phyloP scores from a whole-genome alignment of 192 early-diverging fungal species.

The Backusella morwellensis region DNA sequence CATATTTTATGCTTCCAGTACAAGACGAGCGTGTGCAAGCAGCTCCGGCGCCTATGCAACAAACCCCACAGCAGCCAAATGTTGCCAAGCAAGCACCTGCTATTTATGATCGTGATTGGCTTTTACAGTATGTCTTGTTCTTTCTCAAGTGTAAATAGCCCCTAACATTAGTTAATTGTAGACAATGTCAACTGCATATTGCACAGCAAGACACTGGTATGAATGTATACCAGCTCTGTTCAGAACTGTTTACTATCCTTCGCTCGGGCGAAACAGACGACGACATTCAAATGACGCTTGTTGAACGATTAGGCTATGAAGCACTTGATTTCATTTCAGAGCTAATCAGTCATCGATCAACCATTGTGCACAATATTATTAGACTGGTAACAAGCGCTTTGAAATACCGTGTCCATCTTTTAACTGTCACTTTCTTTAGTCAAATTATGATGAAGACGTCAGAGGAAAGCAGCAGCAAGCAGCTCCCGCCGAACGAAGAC shows the following conservation, averaged over 20 bases:
- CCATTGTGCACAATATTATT: constrained; percentile 64
- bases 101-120: constrained; percentile 50
- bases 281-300: constrained; percentile 61
- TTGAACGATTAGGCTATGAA: constrained; percentile 74
- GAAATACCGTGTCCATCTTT: background rate
- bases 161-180: constrained; percentile 16
- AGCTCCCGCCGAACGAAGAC: constrained; percentile 31
- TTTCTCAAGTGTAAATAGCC: background rate
- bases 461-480: constrained; percentile 10
- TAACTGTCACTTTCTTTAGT: constrained; percentile 16
- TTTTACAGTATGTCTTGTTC: constrained; percentile 38
- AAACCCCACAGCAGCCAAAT: background rate
- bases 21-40: background rate
- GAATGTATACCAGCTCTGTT: constrained; percentile 57
- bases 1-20: background rate
- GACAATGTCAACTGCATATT: constrained; percentile 56
- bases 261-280: constrained; percentile 58
- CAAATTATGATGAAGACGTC: constrained; percentile 19
- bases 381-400: constrained; percentile 33
- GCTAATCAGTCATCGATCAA: constrained; percentile 54
- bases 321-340: constrained; percentile 67
- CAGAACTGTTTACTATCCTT: constrained; percentile 68
- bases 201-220: constrained; percentile 39
- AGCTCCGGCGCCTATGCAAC: background rate
- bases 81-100: background rate